Evolutionary conservation across 768 basidiomycete genomes (phyloP).

Genomic region (Russula emetica): DNA sequence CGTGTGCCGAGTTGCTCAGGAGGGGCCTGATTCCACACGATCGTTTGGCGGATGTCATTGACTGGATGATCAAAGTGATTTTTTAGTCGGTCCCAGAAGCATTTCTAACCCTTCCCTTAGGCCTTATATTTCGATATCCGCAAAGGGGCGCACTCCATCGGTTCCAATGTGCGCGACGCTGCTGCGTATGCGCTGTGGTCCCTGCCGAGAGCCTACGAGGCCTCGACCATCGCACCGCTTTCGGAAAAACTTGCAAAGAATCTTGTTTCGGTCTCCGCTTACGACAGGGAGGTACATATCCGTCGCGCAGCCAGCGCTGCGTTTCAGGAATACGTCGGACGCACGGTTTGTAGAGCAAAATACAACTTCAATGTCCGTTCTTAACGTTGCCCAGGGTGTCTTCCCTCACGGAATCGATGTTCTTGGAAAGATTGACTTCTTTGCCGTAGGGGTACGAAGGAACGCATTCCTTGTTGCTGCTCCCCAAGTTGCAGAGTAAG

Average conservation of each 20-base stretch:
- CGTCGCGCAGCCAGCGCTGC: constrained; percentile 95
- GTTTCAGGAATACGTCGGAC: constrained; percentile 94
- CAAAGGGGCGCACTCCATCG: constrained; percentile 89
- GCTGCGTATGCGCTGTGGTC: constrained; percentile 96
- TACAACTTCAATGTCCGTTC: constrained; percentile 6
- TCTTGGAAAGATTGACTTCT: constrained; percentile 89
- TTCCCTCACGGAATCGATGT: constrained; percentile 96
- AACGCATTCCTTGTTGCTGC: constrained; percentile 85
- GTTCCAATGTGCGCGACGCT: constrained; percentile 91
- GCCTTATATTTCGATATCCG: constrained; percentile 90
- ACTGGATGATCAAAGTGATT: constrained; percentile 75
- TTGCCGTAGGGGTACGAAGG: constrained; percentile 79
- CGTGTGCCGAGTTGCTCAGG: constrained; percentile 88
- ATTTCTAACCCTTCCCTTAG: constrained; percentile 39
- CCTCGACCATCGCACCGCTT: constrained; percentile 54
- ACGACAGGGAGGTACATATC: constrained; percentile 92
- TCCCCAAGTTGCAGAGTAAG: constrained; percentile 82
- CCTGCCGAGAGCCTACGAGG: constrained; percentile 72
- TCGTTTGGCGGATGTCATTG: constrained; percentile 58
- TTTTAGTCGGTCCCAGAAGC: constrained; percentile 2
- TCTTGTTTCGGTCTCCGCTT: constrained; percentile 77
- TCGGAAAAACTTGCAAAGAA: constrained; percentile 60
- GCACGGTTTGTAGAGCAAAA: constrained; percentile 60
- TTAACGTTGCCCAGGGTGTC: constrained; percentile 52
- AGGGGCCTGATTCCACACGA: constrained; percentile 62